phyloP scores from a whole-genome alignment of 2,329 filamentous ascomycete species.

The Hymenotorrendiella dingleyae region DNA sequence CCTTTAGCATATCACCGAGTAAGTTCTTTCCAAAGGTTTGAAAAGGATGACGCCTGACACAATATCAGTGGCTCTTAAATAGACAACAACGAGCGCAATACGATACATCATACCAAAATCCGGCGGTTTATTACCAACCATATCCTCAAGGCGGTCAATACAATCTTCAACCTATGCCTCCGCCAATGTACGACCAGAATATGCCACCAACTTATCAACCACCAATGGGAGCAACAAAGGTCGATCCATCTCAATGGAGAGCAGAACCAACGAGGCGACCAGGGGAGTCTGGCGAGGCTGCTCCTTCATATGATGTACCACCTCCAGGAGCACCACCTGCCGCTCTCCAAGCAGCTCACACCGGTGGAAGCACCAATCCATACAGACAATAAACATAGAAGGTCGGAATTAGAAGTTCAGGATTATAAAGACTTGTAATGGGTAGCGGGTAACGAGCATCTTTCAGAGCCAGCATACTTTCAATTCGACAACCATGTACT shows the following conservation, averaged over 20 bases:
- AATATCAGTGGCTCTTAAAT: constrained; percentile 27
- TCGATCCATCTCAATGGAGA: constrained; percentile 45
- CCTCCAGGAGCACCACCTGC: constrained; percentile 46
- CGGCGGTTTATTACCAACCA: constrained; percentile 34
- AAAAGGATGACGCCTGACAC: constrained; percentile 12
- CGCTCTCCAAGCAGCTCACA: constrained; percentile 27
- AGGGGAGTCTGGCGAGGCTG: constrained; percentile 21
- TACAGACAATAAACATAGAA: constrained; percentile 23
- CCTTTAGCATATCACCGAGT: constrained; percentile 68
- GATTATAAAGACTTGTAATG: constrained; percentile 19
- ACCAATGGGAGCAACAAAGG: constrained; percentile 45
- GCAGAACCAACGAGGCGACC: constrained; percentile 28
- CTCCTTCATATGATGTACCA: constrained; percentile 37
- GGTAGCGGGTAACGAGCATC: too few relatives aligned
- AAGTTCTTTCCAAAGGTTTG: constrained; percentile 26
- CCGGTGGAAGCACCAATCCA: constrained; percentile 30
- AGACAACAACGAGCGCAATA: constrained; percentile 25
- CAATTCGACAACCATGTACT: constrained; percentile 18
- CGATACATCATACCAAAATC: constrained; percentile 42
- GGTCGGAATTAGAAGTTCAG: not conserved
- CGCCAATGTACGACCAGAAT: constrained; percentile 51
- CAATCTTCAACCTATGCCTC: constrained; percentile 46
- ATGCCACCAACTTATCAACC: constrained; percentile 51
- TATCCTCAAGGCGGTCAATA: constrained; percentile 34
- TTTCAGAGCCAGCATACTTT: constrained; percentile 6